Evolutionary conservation across 495 filamentous ascomycete genomes (phyloP), one percentile per base, ranked within the genome.

Genomic region (Ramalina intermedia): DNA sequence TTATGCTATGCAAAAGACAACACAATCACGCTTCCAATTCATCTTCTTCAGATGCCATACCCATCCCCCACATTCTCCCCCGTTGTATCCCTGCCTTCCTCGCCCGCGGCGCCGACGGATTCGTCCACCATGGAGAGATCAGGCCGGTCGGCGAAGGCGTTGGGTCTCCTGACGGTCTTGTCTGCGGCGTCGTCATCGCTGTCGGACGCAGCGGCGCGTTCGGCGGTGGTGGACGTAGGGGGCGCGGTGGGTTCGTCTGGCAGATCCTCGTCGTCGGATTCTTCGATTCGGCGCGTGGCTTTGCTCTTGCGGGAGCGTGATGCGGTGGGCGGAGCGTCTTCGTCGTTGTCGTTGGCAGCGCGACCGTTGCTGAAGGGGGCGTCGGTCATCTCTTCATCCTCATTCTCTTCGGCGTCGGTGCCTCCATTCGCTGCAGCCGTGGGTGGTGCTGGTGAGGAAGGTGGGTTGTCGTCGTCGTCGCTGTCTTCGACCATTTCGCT

Each of bases 401-500:
- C 49, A 38, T 51, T 43, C 17, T 46, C 49, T 53, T 46, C 14
- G 16, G 37, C 21, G 26, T 51, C 54, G 38, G 69, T 70, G 11
- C 68, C 63, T 11, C 61, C 71, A 2, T 71, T 65, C 9, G 62
- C 53, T 6, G 57, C 59, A 27, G 29, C 58, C 39, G 43, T 52
- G 1, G 33, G 55, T 16, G 59, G 55, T 16, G 59, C 65, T 11
- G 29, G 29, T 33, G 29, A 33, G 29, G 29, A 33, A 33, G 29
- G 6, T 11, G 29, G 29, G 29, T 7, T 75, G 26, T 72, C 75
- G 38, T 78, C 74, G 12, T 72, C 70, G 47, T 83, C 81, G 47
- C 80, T 84, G 46, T 88, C 84, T 35, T 84, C 81, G 24, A 94
- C 79, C 49, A 84, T 74, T 62, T 93, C 87, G 36, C 69, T 79